phyloP scores from a whole-genome alignment of 805 yeast genomes.

The Hanseniaspora mollemarum region DNA sequence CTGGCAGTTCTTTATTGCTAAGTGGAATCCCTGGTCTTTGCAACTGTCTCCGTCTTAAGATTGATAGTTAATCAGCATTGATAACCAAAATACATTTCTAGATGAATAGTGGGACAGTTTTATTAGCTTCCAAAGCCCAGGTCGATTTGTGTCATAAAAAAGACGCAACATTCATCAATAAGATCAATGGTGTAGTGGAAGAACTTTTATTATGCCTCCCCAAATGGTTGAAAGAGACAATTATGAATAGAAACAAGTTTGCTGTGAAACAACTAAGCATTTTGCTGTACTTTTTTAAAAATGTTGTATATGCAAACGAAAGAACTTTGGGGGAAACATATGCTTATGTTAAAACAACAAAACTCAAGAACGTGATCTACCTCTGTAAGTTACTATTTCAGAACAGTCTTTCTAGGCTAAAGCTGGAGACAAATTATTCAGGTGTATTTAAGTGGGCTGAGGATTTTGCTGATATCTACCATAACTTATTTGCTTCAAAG shows the following conservation, averaged over 20 bases:
- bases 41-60: too few relatives aligned
- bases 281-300: neutral
- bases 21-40: too few relatives aligned
- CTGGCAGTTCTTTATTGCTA: too few relatives aligned
- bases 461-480: neutral
- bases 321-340: slow-evolving; percentile 8
- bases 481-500: neutral
- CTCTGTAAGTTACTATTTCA: neutral
- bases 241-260: neutral
- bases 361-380: slow-evolving; percentile 1
- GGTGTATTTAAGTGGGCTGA: neutral
- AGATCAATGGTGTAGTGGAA: neutral
- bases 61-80: too few relatives aligned
- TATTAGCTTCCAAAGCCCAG: neutral
- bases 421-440: neutral
- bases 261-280: neutral
- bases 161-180: neutral
- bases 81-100: too few relatives aligned
- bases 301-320: neutral
- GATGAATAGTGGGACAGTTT: neutral
- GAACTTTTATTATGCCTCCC: neutral
- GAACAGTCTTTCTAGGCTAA: neutral
- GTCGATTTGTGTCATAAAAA: neutral
- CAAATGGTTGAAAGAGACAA: neutral
- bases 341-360: neutral